Evolutionary conservation across 768 basidiomycete genomes (phyloP), one percentile per base, ranked within the genome.

Genomic region (Rhizopogon vinicolor): DNA sequence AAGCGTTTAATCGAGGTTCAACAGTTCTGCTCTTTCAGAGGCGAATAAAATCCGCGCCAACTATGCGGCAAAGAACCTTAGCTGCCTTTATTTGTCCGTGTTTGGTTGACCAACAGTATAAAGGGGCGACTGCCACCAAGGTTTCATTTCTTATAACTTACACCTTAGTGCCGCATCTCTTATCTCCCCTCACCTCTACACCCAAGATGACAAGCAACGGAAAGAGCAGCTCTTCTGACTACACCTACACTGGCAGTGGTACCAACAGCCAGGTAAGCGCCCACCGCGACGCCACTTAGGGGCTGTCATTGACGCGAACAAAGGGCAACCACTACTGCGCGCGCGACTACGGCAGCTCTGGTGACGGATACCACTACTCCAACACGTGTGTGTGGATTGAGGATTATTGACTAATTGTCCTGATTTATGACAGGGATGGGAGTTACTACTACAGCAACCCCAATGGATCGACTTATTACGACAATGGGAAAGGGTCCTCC

Each of bases 361-460:
- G 71, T 3, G 67, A 58, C 44, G 76, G 80, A 0, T 86, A 86
- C 55, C 85, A 86, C 59, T 86, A 86, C 62, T 84, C 82, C 6
- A 86, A 86, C 68, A 58, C 28, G 82, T 83, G 63, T 3, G 76
- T 68, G 9, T 18, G 40, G 43, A 7, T 49, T 12, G 42, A 12
- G n/a, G 28, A 25, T 7, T 8, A 19, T 18, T 14, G 33, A 41
- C 18, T 13, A 8, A 13, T 18, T 6, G 45, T 29, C 33, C 14
- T 18, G 7, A 6, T 2, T 44, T 61, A 51, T 49, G 28, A 46
- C 54, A 78, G 77, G 5, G 56, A 86, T 52, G 84, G 82, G 2
- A 78, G 79, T 55, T 86, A 86, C 69, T 85, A 86, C 63, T 86
- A 87, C 67, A 63, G 62, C 48, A 86, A 87, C 72, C 66, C 81